Evolutionary conservation across 495 filamentous ascomycete species (phyloP).

Genomic region (Tetracladium setigerum): DNA sequence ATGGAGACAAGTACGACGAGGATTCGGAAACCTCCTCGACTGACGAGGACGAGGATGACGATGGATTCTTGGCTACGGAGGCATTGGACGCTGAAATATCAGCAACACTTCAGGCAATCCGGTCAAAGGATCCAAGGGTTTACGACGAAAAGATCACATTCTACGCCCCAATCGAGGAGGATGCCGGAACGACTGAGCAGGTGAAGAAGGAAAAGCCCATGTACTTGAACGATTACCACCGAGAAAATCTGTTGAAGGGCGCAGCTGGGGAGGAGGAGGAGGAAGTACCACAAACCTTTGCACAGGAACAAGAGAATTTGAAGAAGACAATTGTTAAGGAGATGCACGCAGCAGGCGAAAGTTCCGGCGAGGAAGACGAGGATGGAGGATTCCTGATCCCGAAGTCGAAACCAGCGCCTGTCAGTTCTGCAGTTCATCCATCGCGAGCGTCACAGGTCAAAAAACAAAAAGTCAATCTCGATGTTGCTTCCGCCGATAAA

Average conservation of each 20-base stretch:
- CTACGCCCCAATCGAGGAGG: slow-evolving; percentile 56
- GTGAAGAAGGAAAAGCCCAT: slow-evolving; percentile 72
- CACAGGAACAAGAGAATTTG: slow-evolving; percentile 76
- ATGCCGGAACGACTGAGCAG: not conserved
- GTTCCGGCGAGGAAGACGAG: slow-evolving; percentile 48
- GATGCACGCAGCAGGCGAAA: slow-evolving; percentile 58
- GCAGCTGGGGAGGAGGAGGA: slow-evolving; percentile 45
- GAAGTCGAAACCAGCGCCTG: slow-evolving; percentile 28
- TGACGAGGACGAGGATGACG: slow-evolving; percentile 83
- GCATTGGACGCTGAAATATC: slow-evolving; percentile 80
- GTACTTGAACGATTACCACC: slow-evolving; percentile 83
- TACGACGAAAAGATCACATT: slow-evolving; percentile 77
- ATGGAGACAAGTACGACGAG: slow-evolving; percentile 40
- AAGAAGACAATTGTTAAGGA: slow-evolving; percentile 68
- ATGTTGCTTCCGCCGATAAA: slow-evolving; percentile 75
- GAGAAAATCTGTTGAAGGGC: slow-evolving; percentile 68
- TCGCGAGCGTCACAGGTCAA: slow-evolving; percentile 27
- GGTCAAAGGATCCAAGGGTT: slow-evolving; percentile 79
- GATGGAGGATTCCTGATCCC: slow-evolving; percentile 65
- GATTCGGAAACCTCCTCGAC: slow-evolving; percentile 50
- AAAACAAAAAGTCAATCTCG: slow-evolving; percentile 38
- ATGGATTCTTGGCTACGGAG: slow-evolving; percentile 72
- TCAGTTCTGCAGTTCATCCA: slow-evolving; percentile 33
- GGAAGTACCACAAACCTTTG: slow-evolving; percentile 58
- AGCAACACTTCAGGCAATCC: slow-evolving; percentile 77